Base-by-base conservation (phyloP, 176 grass and related monocot genomes). In the Avena insularis region DNA sequence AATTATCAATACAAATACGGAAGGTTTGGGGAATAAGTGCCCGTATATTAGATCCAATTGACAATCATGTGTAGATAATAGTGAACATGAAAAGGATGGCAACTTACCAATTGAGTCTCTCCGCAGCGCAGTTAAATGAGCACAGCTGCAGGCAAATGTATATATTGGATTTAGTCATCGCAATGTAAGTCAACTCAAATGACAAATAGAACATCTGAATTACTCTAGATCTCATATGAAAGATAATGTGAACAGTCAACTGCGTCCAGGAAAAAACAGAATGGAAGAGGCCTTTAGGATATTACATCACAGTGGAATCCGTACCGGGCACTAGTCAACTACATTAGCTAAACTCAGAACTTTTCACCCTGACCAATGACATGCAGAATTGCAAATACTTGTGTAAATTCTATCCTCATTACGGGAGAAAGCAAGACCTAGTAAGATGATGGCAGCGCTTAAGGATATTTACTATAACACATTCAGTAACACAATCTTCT, bases 41-140 rank as follows among this genome's bases (percentile, higher is more conserved):
- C 2, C 46, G 2, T 48, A 48, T 48, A 48, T 48, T 55, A 55
- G 4, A 55, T 55, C 10, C 4, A 82, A 50, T 33, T 69, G 17
- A 9, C 19, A 55, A 79, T 23, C 55, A 65, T 9, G 33, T 36
- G 67, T 55, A 66, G 56, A 89, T 12, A 57, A 5, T 54, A 31
- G 3, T 69, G 9, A 65, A 79, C 13, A 51, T 68, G 21, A 43
- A 53, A 8, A 71, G 1, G 16, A 35, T 21, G 9, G 5, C 12
- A 53, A 80, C 49, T 87, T 92, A 98, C 92, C 96, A 59, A 96
- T 96, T 23, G 89, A 94, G 61, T 98, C 93, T 81, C 93, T 87
- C 66, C 90, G 87, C 12, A 98, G 71, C 10, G 94, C 93, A 63
- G 87, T 94, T 79, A 98, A 94, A 86, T 98, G 93, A 89, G 92